phyloP scores from a whole-genome alignment of 345 rosid genomes.

The Murraya koenigii region DNA sequence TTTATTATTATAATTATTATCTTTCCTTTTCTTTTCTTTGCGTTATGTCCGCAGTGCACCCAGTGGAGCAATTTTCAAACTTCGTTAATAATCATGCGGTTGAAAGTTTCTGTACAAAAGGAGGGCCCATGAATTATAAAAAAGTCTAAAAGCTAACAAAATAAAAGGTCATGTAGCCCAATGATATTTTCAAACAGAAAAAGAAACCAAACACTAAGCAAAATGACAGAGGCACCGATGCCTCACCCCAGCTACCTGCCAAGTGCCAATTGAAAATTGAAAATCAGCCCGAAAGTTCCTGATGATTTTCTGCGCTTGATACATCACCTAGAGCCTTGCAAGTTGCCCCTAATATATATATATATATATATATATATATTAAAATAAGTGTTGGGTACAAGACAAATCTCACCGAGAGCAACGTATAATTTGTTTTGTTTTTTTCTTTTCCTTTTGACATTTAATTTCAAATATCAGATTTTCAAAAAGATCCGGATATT shows the following conservation, averaged over 20 bases:
- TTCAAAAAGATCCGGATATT: too few relatives aligned
- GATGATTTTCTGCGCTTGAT: conserved; percentile 9
- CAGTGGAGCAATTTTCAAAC: not conserved
- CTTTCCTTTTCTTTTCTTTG: not conserved
- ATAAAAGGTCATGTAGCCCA: not conserved
- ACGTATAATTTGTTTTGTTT: not conserved
- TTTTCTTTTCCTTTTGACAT: too few relatives aligned
- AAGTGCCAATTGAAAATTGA: not conserved
- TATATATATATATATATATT: not conserved
- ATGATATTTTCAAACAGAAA: not conserved
- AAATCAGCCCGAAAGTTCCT: conserved; percentile 5
- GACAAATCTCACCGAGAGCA: not conserved
- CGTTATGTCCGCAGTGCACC: not conserved
- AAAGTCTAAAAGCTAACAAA: conserved; percentile 8
- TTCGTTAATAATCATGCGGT: not conserved
- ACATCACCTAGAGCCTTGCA: not conserved
- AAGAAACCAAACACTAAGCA: not conserved
- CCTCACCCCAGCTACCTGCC: not conserved
- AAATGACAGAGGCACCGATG: not conserved
- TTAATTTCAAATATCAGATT: too few relatives aligned
- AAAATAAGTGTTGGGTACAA: not conserved
- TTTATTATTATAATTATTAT: too few relatives aligned
- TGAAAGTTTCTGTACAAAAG: not conserved
- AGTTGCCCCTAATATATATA: not conserved
- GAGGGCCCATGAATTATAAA: not conserved